Evolutionary conservation across 148 eudicot genomes (phyloP), one percentile per base, ranked within the genome.

Genomic region (Camellia granthamiana): DNA sequence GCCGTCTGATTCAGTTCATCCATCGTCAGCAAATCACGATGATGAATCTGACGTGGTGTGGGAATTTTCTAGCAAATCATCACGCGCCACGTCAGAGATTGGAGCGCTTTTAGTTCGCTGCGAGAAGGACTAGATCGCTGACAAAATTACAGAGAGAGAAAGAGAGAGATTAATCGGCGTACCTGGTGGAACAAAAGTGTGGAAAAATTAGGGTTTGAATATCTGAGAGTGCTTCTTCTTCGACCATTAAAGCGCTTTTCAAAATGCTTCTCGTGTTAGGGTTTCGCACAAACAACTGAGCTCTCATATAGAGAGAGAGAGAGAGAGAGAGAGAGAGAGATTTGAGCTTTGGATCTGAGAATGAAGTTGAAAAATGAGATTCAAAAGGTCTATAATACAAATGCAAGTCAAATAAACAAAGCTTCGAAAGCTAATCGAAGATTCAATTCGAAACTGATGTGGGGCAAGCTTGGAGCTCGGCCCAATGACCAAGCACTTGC

Each of bases 201-300:
- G 41, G 64, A 78, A 65, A 41, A 67, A n/a, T 55, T 67, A 78
- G 74, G 74, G 52, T 52, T 66, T 30, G 19, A 67, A 78, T 43
- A 74, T 10, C 52, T 43, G 73, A 11, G 15, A 18, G 52, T 42
- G 78, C 4, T 16, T 9, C 15, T 75, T 43, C 78, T 59, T 75
- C 78, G 38, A 58, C 54, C 38, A 59, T n/a, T 43, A 59, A 13
- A 44, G 21, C 51, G 19, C 72, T 43, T 44, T 43, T 69, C 41
- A 19, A 21, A 63, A n/a, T 1, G 67, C 67, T 19, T 21, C 67
- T 23, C 7, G 77, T 3, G n/a, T 54, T 12, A 4, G 14, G 10
- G 19, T 62, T 6, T 41, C 6, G 16, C 41, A 38, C n/a, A n/a
- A 9, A 30, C 38, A 30, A 30, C 38, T 3, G 8, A 11, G 43